Evolutionary conservation across 2,329 filamentous ascomycete species (phyloP).

Genomic region (Neophaeococcomyces mojaviensis): DNA sequence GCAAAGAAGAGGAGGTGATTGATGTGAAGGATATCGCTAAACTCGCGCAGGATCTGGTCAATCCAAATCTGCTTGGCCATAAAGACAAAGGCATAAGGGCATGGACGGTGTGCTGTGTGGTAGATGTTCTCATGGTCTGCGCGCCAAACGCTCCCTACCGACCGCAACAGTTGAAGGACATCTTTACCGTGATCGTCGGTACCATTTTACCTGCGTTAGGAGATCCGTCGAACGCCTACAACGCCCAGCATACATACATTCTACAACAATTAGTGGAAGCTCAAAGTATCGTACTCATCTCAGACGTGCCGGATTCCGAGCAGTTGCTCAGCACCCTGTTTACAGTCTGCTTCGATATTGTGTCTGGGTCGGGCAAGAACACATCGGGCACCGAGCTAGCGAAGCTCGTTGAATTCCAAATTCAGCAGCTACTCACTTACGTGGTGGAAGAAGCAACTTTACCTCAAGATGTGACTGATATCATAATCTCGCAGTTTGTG

Average conservation of each 20-base stretch:
- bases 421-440: constrained; percentile 76
- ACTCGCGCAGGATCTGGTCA: constrained; percentile 77
- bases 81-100: constrained; percentile 91
- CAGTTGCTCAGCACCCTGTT: constrained; percentile 75
- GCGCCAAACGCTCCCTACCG: constrained; percentile 94
- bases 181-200: constrained; percentile 82
- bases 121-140: constrained; percentile 86
- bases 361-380: constrained; percentile 68
- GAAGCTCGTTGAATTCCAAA: constrained; percentile 88
- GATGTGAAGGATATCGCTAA: constrained; percentile 75
- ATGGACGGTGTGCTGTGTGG: constrained; percentile 78
- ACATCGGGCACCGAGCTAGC: constrained; percentile 72
- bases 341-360: constrained; percentile 82
- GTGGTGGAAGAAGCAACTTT: constrained; percentile 83
- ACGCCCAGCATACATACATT: constrained; percentile 86
- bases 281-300: constrained; percentile 87
- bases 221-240: constrained; percentile 82
- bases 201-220: constrained; percentile 77
- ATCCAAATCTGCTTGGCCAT: constrained; percentile 74
- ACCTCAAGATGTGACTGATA: constrained; percentile 75
- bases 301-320: constrained; percentile 77
- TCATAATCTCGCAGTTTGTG: constrained; percentile 91
- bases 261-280: constrained; percentile 81
- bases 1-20: constrained; percentile 79
- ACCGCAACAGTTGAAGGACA: constrained; percentile 84